These are phyloP conservation scores for Candolleomyces eurysporus DNA, from an alignment of 768 basidiomycete genomes.

Conservation along the genomic window DNA sequence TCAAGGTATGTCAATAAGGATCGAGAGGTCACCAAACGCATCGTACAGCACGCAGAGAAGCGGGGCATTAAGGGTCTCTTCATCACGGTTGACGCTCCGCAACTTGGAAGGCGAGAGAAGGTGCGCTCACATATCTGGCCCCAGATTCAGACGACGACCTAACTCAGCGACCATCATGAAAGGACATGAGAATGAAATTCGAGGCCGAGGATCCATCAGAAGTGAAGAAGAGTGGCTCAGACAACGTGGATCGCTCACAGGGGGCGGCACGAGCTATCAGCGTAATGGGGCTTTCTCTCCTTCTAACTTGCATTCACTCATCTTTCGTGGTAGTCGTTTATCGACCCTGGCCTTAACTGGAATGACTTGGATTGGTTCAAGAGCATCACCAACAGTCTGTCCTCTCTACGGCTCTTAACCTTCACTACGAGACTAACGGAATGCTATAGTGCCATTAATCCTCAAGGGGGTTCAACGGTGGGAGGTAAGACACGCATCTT, in stretches of 20 bases:
- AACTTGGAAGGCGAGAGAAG: conserved; percentile 91
- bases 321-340: conserved; percentile 65
- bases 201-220: conserved; percentile 72
- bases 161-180: background rate
- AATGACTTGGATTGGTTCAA: conserved; percentile 81
- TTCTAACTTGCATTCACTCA: background rate
- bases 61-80: conserved; percentile 92
- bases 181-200: conserved; percentile 97
- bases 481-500: conserved; percentile 47
- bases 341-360: conserved; percentile 90
- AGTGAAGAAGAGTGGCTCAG: conserved; percentile 48
- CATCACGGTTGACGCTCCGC: conserved; percentile 97
- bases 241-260: conserved; percentile 75
- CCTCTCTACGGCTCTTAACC: conserved; percentile 33
- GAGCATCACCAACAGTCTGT: conserved; percentile 64
- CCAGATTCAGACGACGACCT: background rate
- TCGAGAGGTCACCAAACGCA: conserved; percentile 75
- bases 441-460: conserved; percentile 76
- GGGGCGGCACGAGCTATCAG: conserved; percentile 95
- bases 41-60: conserved; percentile 87
- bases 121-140: conserved; percentile 18
- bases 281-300: conserved; percentile 37
- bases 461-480: conserved; percentile 88
- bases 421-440: background rate
- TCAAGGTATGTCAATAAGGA: conserved; percentile 89